Base-by-base conservation (phyloP, 1,284 basidiomycete genomes). In the Tremellales sp. region DNA sequence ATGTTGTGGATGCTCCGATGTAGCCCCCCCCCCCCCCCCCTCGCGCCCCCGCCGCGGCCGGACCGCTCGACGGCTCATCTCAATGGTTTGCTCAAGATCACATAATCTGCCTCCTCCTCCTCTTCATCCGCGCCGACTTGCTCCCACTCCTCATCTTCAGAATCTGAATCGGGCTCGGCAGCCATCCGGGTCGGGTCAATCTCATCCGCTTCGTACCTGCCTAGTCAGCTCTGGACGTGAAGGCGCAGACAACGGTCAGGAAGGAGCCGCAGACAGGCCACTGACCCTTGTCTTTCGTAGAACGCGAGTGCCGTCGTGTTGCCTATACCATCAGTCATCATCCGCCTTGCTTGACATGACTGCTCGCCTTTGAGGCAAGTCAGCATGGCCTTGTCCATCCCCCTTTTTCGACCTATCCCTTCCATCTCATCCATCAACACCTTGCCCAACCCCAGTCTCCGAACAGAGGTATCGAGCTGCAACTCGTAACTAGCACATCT, bases 351-450 rank as follows among this genome's bases (percentile, higher is more conserved):
- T 31, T 25, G 13, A 23, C 24, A 15, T 8, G 15, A 22, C n/a
- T 1, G 58, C 68, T 52, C 51, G 72, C 70, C 48, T 11, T 65
- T 67, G 29, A 74, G 35, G 49, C 68, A 69, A 2, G 72, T 74
- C 54, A 74, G 53, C 65, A 74, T 72, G 31, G 56, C 48, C 59
- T 73, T 74, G 15, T 59, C 52, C 68, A 74, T 67, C 8, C 55
- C 58, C 22, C 61, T 50, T 12, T 25, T 33, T 13, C 45, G 41
- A 1, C 70, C 71, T 19, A 72, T 67, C 2, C 26, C 37, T 46
- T 72, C 68, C 43, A 69, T 51, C 23, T 63, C 54, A 5, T 40
- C 39, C 50, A 74, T 58, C 21, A 74, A 53, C 10, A 48, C 29
- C n/a, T 46, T 50, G 2, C 57, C 70, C 13, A 72, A 46, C 1